phyloP scores from a whole-genome alignment of 257 asterid genomes.

The Anisodus tanguticus region DNA sequence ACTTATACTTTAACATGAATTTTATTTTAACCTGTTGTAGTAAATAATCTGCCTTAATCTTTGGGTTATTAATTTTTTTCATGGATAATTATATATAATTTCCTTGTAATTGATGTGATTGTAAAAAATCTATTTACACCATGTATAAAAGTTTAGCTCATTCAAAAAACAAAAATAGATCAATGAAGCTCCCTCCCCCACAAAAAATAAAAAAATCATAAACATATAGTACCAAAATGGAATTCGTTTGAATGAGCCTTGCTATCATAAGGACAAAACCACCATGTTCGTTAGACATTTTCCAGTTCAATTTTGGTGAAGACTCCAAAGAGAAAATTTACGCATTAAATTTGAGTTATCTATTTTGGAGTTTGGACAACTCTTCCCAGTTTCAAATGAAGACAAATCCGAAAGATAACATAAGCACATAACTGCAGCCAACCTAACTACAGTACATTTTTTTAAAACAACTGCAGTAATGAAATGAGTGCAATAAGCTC shows the following conservation, averaged over 20 bases:
- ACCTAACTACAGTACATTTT: neutral
- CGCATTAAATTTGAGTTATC: constrained; percentile 6
- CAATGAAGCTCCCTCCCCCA: too few species aligned
- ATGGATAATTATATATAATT: too few species aligned
- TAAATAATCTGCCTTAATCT: neutral
- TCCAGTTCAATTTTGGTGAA: constrained; percentile 1
- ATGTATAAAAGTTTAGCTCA: neutral
- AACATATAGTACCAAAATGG: neutral
- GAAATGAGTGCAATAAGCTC: neutral
- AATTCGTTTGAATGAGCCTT: neutral
- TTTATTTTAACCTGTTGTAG: neutral
- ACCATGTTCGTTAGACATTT: constrained; percentile 3
- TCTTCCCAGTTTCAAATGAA: neutral
- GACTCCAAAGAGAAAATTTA: neutral
- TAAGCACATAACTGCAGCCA: neutral
- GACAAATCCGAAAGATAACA: neutral
- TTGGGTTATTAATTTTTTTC: neutral
- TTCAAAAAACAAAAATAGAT: neutral
- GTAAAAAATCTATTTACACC: too few species aligned
- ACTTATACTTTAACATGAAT: neutral
- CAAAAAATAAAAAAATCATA: neutral
- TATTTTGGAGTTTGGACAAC: neutral
- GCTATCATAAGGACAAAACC: neutral
- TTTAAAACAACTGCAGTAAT: neutral
- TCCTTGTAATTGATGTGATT: neutral